Evolutionary conservation across 495 filamentous ascomycete genomes (phyloP), one percentile per base, ranked within the genome.

Genomic region (Cryomyces antarcticus): DNA sequence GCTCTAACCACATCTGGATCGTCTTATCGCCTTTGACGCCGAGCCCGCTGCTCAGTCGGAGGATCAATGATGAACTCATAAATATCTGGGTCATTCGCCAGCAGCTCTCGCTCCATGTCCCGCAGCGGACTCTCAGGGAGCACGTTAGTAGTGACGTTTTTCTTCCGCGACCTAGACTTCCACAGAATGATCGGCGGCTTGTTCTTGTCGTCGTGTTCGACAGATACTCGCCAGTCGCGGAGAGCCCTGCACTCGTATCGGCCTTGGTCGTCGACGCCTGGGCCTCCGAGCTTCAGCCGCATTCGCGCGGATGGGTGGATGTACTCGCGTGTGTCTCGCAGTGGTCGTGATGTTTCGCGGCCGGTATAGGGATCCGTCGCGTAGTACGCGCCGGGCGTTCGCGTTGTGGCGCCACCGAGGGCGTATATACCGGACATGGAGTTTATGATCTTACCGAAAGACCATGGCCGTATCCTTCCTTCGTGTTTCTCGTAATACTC

Each of bases 241-340:
- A 80, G 58, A 0, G 73, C 66, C 5, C 61, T 57, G 41, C 65
- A 69, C 39, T 66, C 62, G 58, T 76, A 80, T 30, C 57, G 28
- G 6, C 58, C 62, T 28, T 54, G 51, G 53, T 79, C 75, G 46
- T 75, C 64, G 43, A 68, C 59, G 3, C 71, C 73, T 13, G 76
- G 63, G 0, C 75, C 77, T 37, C 60, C 52, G 49, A 72, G 49
- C 48, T 66, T 44, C 57, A 71, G 53, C 13, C 77, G 63, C 5
- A 74, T 60, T 9, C 77, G 66, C 5, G 73, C 75, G 36, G 62
- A 70, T 33, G 71, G 66, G 48, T 81, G 77, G 41, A 80, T 67
- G 42, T 73, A 69, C 62, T 81, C 75, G 51, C 75, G 68, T 10
- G 77, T 81, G 49, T 71, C 58, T 28, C 60, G 48, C 46, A 81